Evolutionary conservation across 2,329 filamentous ascomycete species (phyloP).

Genomic region (Fusarium sp.): DNA sequence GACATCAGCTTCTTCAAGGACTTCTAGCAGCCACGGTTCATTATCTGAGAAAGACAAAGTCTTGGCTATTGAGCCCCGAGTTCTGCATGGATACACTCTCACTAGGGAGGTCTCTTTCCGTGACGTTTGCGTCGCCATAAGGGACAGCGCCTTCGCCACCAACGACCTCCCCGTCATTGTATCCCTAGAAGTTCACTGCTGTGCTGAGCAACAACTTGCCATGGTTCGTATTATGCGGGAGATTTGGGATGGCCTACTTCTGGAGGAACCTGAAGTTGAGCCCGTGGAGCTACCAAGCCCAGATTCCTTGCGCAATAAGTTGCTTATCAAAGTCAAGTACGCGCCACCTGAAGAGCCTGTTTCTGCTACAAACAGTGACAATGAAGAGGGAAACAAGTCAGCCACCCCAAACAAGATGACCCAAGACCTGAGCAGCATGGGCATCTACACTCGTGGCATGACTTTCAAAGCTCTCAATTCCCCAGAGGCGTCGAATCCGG

Average conservation of each 20-base stretch:
- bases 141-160: slow-evolving; percentile 79
- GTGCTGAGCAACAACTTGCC: slow-evolving; percentile 81
- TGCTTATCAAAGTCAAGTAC: slow-evolving; percentile 86
- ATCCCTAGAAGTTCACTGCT: slow-evolving; percentile 91
- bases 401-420: slow-evolving; percentile 67
- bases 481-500: slow-evolving; percentile 73
- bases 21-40: neutral
- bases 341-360: slow-evolving; percentile 53
- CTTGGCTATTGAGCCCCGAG: slow-evolving; percentile 73
- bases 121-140: slow-evolving; percentile 83
- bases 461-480: slow-evolving; percentile 84
- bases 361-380: neutral
- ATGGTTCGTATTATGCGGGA: slow-evolving; percentile 95
- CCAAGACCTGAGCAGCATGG: slow-evolving; percentile 78
- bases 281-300: slow-evolving; percentile 72
- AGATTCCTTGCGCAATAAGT: slow-evolving; percentile 77
- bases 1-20: slow-evolving; percentile 6
- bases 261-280: slow-evolving; percentile 66
- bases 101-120: slow-evolving; percentile 91
- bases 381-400: neutral
- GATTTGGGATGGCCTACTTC: slow-evolving; percentile 79
- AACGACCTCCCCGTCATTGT: slow-evolving; percentile 90
- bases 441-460: slow-evolving; percentile 85
- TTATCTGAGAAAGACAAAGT: slow-evolving; percentile 9
- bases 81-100: slow-evolving; percentile 89